A percentile compares a stretch with the other conserved stretches of the same genome.
Evolutionary conservation across 2,329 filamentous ascomycete genomes (phyloP).

Genomic region (Talaromyces pinophilus): DNA sequence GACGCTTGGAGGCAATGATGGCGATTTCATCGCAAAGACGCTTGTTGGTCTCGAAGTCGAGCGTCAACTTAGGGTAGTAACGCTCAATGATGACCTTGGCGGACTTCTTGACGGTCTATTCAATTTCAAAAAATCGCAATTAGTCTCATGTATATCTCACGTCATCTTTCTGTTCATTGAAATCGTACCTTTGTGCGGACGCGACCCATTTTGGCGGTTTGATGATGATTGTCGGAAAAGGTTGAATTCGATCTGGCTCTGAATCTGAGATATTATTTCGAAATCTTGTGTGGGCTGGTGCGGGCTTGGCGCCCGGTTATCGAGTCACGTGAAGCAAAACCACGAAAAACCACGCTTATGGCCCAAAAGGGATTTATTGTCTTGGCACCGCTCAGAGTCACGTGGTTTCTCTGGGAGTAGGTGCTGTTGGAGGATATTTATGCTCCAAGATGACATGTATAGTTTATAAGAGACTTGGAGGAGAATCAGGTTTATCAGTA

Average conservation of each 20-base stretch:
- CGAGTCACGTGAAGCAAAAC: constrained; percentile 23
- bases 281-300: constrained; percentile 20
- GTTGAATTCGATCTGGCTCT: neutral
- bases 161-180: neutral
- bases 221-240: constrained; percentile 22
- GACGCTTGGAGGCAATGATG: constrained; percentile 98
- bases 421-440: neutral
- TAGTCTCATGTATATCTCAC: neutral
- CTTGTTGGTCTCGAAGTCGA: constrained; percentile 99
- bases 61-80: constrained; percentile 95
- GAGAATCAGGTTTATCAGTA: neutral
- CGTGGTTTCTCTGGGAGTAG: neutral
- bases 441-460: neutral
- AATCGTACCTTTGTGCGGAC: constrained; percentile 48
- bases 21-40: constrained; percentile 99
- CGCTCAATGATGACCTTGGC: constrained; percentile 99
- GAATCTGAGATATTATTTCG: constrained; percentile 6
- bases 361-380: constrained; percentile 2
- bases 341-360: neutral
- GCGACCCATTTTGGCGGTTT: constrained; percentile 53
- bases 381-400: neutral
- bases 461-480: neutral
- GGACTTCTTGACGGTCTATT: constrained; percentile 72
- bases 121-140: neutral
- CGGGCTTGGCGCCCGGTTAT: constrained; percentile 21